Conservation (phyloP, 2,329 filamentous ascomycete species). For the Aspergillus pseudoterreus region DNA sequence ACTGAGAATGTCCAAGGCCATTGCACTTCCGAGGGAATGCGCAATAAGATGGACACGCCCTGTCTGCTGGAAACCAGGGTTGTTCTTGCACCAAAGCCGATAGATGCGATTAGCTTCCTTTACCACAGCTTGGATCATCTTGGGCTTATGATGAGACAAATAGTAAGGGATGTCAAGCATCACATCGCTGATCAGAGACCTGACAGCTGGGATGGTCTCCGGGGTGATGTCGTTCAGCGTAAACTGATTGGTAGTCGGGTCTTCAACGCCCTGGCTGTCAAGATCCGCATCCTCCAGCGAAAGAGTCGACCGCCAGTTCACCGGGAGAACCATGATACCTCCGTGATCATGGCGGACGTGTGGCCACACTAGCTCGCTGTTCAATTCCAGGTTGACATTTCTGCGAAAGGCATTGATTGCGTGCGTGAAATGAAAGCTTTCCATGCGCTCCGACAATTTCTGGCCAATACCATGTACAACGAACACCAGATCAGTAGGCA, state of each 20-base stretch:
- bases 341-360: conserved; percentile 74
- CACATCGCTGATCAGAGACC: conserved; percentile 90
- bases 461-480: conserved; percentile 96
- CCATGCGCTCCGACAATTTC: conserved; percentile 88
- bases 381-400: conserved; percentile 79
- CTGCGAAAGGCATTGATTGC: conserved; percentile 87
- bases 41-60: conserved; percentile 90
- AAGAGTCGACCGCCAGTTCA: conserved; percentile 90
- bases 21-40: conserved; percentile 89
- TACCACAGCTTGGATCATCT: conserved; percentile 87
- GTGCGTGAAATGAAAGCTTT: conserved; percentile 96
- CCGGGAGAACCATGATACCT: conserved; percentile 86
- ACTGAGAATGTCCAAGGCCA: conserved; percentile 88
- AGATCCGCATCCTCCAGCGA: conserved; percentile 78
- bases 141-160: conserved; percentile 90
- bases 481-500: conserved; percentile 81
- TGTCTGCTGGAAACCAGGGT: conserved; percentile 74
- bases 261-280: conserved; percentile 49
- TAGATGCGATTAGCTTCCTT: conserved; percentile 95
- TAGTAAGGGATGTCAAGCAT: conserved; percentile 99
- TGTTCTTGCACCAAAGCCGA: conserved; percentile 88
- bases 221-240: conserved; percentile 87
- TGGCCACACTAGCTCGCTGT: conserved; percentile 67
- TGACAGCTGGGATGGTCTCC: conserved; percentile 83
- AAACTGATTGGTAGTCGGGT: conserved; percentile 60